These are phyloP conservation scores for Epicoccum nigrum DNA, from an alignment of 2,329 filamentous ascomycete genomes.

Conservation along the genomic window DNA sequence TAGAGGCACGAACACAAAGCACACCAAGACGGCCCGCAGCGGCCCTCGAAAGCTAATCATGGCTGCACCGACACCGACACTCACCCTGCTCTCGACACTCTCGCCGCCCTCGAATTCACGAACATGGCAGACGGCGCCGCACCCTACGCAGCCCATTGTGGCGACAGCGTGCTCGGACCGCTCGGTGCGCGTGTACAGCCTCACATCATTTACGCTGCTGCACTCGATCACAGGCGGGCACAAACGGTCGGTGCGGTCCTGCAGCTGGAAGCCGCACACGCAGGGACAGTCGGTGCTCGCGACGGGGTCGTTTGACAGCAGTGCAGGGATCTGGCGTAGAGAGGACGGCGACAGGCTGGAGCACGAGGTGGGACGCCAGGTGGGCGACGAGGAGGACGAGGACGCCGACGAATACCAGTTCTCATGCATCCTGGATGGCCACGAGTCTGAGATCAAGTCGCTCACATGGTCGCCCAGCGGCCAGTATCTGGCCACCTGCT, in stretches of 20 bases:
- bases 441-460: constrained; percentile 90
- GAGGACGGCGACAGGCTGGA: constrained; percentile 66
- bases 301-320: constrained; percentile 92
- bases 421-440: constrained; percentile 88
- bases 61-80: constrained; percentile 22
- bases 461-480: constrained; percentile 77
- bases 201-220: constrained; percentile 78
- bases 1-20: neutral
- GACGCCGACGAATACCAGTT: constrained; percentile 90
- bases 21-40: neutral
- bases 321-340: constrained; percentile 72
- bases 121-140: constrained; percentile 84
- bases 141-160: constrained; percentile 84
- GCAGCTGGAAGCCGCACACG: constrained; percentile 81
- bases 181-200: constrained; percentile 86
- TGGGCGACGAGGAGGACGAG: constrained; percentile 57
- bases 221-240: constrained; percentile 85
- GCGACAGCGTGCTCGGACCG: constrained; percentile 89
- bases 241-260: constrained; percentile 83
- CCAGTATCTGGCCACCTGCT: constrained; percentile 85
- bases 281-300: constrained; percentile 74
- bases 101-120: constrained; percentile 63
- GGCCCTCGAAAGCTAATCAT: constrained; percentile 26
- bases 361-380: constrained; percentile 40
- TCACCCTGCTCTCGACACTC: constrained; percentile 58